These are phyloP conservation scores for Dothiorella sarmentorum DNA, from an alignment of 2,329 filamentous ascomycete genomes.

Conservation along the genomic window DNA sequence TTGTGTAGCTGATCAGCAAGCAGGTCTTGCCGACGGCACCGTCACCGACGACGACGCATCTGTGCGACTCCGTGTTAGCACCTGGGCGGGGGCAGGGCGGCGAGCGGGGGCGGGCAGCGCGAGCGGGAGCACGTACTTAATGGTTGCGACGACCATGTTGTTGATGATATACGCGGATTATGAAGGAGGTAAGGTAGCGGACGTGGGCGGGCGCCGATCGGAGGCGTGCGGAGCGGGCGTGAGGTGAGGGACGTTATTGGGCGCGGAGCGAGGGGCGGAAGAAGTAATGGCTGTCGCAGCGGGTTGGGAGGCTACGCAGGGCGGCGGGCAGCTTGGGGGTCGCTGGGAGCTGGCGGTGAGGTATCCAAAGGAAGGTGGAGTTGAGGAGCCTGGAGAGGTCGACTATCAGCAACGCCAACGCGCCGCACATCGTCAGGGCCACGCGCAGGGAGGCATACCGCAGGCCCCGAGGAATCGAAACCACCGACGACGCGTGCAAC, in stretches of 20 bases:
- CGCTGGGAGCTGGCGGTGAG: slow-evolving; percentile 13
- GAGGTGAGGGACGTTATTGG: slow-evolving; percentile 17
- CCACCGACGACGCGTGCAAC: slow-evolving; percentile 30
- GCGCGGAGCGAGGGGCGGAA: slow-evolving; percentile 21
- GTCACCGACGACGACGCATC: slow-evolving; percentile 98
- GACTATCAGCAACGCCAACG: slow-evolving; percentile 26
- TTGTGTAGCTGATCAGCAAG: slow-evolving; percentile 98
- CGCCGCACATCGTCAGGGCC: slow-evolving; percentile 20
- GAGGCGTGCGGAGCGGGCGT: slow-evolving; percentile 20
- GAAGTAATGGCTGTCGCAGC: slow-evolving; percentile 21
- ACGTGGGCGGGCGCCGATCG: slow-evolving; percentile 20
- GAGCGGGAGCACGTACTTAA: slow-evolving; percentile 34
- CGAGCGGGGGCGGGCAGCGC: not conserved
- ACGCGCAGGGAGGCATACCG: slow-evolving; percentile 30
- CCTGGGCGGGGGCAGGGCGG: not conserved
- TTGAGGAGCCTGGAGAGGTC: slow-evolving; percentile 30
- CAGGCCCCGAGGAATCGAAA: slow-evolving; percentile 29
- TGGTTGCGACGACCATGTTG: slow-evolving; percentile 41
- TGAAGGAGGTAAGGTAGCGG: slow-evolving; percentile 9
- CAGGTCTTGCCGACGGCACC: slow-evolving; percentile 99
- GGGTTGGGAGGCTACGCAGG: not conserved
- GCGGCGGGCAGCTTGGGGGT: not conserved
- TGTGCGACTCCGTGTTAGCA: slow-evolving; percentile 38
- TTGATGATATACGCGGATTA: slow-evolving; percentile 2
- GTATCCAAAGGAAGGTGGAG: slow-evolving; percentile 38